Conservation (phyloP, 768 basidiomycete species). For the Gloeopeniophorella convolvens region DNA sequence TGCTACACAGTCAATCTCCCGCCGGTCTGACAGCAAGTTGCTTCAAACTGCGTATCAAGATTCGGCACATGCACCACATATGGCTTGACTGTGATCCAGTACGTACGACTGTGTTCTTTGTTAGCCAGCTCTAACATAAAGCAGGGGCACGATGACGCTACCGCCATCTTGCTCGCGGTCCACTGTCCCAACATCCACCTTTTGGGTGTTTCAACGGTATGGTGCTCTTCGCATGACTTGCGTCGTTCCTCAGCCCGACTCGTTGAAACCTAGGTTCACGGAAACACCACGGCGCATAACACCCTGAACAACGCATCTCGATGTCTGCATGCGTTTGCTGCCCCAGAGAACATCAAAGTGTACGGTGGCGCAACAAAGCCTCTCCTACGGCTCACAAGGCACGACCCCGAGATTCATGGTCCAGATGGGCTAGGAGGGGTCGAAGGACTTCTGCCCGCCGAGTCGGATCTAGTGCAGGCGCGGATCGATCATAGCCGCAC, state of each 20-base stretch:
- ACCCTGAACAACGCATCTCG: constrained; percentile 71
- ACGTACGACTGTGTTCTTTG: constrained; percentile 6
- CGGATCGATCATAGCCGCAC: constrained; percentile 42
- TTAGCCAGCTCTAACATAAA: neutral
- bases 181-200: constrained; percentile 60
- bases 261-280: constrained; percentile 54
- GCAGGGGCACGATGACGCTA: constrained; percentile 88
- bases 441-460: constrained; percentile 56
- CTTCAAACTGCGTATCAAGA: too few species aligned
- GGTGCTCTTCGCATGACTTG: constrained; percentile 14
- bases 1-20: too few species aligned
- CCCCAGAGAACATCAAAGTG: constrained; percentile 48
- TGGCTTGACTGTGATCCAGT: constrained; percentile 35
- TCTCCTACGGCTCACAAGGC: constrained; percentile 51
- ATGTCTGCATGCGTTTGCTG: constrained; percentile 70
- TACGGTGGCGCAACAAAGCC: constrained; percentile 68
- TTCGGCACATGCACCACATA: constrained; percentile 24
- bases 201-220: constrained; percentile 79
- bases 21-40: too few species aligned
- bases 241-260: neutral
- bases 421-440: constrained; percentile 79
- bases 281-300: constrained; percentile 59
- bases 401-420: constrained; percentile 79
- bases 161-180: constrained; percentile 71
- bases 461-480: constrained; percentile 42